phyloP scores from a whole-genome alignment of 352 stramenopile species.

The Aphanomyces invadans region DNA sequence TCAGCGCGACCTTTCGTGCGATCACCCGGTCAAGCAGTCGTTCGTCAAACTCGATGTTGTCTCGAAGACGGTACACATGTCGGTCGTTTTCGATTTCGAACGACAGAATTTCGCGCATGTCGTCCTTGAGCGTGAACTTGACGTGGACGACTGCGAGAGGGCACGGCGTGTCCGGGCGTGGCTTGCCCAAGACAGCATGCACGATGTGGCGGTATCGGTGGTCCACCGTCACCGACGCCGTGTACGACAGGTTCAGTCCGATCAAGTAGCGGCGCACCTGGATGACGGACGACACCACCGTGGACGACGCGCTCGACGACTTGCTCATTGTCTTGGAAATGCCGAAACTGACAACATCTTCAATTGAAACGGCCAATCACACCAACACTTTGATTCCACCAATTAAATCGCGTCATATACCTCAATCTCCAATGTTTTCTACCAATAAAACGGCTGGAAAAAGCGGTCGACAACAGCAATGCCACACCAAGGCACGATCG shows the following conservation, averaged over 20 bases:
- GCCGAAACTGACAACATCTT: no score
- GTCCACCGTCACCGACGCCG: constrained; percentile 16
- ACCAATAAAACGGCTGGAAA: background rate
- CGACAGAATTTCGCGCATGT: constrained; percentile 13
- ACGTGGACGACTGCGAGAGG: constrained; percentile 21
- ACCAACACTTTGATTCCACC: background rate
- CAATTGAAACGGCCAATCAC: background rate
- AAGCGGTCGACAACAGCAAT: background rate
- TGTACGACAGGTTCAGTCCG: constrained; percentile 17
- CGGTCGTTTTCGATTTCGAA: constrained; percentile 24
- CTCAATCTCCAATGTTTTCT: no score
- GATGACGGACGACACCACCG: background rate
- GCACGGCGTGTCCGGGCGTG: constrained; percentile 13
- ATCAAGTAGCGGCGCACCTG: constrained; percentile 10
- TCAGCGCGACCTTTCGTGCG: constrained; percentile 18
- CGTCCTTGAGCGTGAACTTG: constrained; percentile 20
- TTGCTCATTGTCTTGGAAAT: background rate
- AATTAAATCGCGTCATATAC: constrained; percentile 2
- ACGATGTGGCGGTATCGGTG: constrained; percentile 14
- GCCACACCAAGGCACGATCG: background rate
- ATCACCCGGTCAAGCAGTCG: constrained; percentile 18
- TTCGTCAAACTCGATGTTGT: constrained; percentile 24
- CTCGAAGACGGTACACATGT: constrained; percentile 11
- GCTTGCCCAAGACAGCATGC: constrained; percentile 17
- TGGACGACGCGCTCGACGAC: background rate